Percentiles rank a stretch among this genome's conserved stretches.
Evolutionary conservation across 1,284 basidiomycete genomes (phyloP).

Genomic region (Stereum hirsutum): DNA sequence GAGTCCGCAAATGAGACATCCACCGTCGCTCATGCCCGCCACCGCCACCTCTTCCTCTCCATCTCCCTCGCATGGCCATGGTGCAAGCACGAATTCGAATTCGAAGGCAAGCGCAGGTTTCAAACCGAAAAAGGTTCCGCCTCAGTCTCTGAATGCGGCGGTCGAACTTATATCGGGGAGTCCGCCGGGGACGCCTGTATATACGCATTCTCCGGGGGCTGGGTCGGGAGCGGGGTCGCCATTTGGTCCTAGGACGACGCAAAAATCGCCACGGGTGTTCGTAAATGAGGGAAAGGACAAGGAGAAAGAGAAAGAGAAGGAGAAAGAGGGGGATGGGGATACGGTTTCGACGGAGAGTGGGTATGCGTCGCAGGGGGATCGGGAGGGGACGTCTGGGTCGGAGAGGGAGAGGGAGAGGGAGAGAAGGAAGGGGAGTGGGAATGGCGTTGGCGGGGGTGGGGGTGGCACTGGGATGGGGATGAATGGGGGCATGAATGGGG

Average conservation of each 20-base stretch:
- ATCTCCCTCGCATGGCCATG: background rate
- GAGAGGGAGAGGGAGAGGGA: constrained; percentile 3
- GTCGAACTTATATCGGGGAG: constrained; percentile 20
- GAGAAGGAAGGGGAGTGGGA: constrained; percentile 4
- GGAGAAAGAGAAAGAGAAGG: too few relatives aligned
- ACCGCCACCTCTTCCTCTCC: background rate
- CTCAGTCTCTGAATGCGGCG: constrained; percentile 30
- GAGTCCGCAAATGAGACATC: too few relatives aligned
- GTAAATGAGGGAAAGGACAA: too few relatives aligned
- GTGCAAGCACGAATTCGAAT: background rate
- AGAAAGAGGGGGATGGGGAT: too few relatives aligned
- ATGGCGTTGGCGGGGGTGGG: too few relatives aligned
- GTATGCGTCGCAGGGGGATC: constrained; percentile 8
- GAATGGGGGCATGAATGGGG: too few relatives aligned
- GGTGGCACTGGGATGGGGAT: too few relatives aligned
- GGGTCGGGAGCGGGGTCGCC: too few relatives aligned
- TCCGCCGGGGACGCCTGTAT: constrained; percentile 6
- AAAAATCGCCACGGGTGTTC: too few relatives aligned
- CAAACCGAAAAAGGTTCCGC: constrained; percentile 13
- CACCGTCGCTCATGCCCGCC: too few relatives aligned
- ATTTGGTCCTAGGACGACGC: too few relatives aligned
- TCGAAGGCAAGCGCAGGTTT: background rate
- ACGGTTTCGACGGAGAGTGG: constrained; percentile 11
- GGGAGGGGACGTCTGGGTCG: background rate
- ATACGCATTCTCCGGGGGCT: constrained; percentile 7